phyloP scores from a whole-genome alignment of 2,329 filamentous ascomycete species.

The Phialophora expanda region DNA sequence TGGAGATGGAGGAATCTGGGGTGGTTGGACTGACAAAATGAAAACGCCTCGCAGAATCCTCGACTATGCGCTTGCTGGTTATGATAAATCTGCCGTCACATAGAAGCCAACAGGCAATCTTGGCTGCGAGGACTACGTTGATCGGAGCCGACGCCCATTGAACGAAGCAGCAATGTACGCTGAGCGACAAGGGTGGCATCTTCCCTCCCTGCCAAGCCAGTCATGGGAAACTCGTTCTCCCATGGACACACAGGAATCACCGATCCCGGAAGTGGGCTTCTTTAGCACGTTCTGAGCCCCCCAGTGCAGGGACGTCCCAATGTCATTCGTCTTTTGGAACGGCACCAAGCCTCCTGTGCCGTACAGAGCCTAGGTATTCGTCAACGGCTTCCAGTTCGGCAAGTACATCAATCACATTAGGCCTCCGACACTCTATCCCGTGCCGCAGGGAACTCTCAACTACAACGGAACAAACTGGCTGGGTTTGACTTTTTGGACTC shows the following conservation, averaged over 20 bases:
- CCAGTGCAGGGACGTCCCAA: constrained; percentile 59
- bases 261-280: constrained; percentile 57
- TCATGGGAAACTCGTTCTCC: constrained; percentile 46
- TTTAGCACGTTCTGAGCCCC: constrained; percentile 59
- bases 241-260: constrained; percentile 50
- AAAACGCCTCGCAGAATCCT: constrained; percentile 66
- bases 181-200: constrained; percentile 62
- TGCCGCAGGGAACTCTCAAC: constrained; percentile 74
- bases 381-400: constrained; percentile 78
- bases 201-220: constrained; percentile 46
- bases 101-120: constrained; percentile 68
- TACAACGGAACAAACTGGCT: constrained; percentile 73
- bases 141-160: constrained; percentile 59
- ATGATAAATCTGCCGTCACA: constrained; percentile 44
- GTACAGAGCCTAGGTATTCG: constrained; percentile 69
- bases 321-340: constrained; percentile 56
- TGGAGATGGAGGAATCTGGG: constrained; percentile 72
- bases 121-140: constrained; percentile 60
- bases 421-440: constrained; percentile 72
- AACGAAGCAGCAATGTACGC: constrained; percentile 64
- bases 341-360: constrained; percentile 35
- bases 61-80: constrained; percentile 49
- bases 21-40: constrained; percentile 63
- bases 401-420: constrained; percentile 74
- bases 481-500: constrained; percentile 68